These are phyloP conservation scores for Lodderomyces oxycetoniae DNA, from an alignment of 1,139 yeast species.

Conservation along the genomic window DNA sequence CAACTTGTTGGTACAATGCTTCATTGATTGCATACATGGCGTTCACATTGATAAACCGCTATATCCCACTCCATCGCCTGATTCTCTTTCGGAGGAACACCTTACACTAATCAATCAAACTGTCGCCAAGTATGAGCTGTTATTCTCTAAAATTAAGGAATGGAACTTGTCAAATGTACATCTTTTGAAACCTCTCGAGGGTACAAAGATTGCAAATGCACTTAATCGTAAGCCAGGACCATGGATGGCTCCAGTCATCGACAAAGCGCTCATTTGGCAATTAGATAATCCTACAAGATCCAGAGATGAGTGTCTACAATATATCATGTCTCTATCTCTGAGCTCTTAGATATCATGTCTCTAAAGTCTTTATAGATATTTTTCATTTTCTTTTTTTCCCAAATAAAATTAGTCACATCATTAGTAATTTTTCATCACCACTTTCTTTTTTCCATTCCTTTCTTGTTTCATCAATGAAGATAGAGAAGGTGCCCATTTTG, in stretches of 20 bases:
- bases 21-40: conserved; percentile 19
- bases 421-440: conserved; percentile 1
- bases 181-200: conserved; percentile 57
- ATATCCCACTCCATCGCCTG: conserved; percentile 10
- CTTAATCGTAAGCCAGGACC: conserved; percentile 72
- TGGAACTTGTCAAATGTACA: conserved; percentile 39
- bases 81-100: conserved; percentile 9
- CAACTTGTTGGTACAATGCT: conserved; percentile 32
- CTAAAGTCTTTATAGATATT: no score
- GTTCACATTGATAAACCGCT: conserved; percentile 8
- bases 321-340: conserved; percentile 31
- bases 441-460: conserved; percentile 4
- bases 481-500: conserved; percentile 62
- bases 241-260: conserved; percentile 63
- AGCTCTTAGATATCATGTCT: no score
- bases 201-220: conserved; percentile 54
- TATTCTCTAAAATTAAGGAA: conserved; percentile 24
- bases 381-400: conserved; percentile 2
- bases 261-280: conserved; percentile 64
- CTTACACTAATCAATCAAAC: conserved; percentile 8
- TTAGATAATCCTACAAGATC: conserved; percentile 59
- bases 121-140: conserved; percentile 28
- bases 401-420: no score
- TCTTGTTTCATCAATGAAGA: conserved; percentile 20
- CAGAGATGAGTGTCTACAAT: conserved; percentile 50